Conservation (phyloP, 2,329 filamentous ascomycete species). For the Tolypocladium paradoxum region DNA sequence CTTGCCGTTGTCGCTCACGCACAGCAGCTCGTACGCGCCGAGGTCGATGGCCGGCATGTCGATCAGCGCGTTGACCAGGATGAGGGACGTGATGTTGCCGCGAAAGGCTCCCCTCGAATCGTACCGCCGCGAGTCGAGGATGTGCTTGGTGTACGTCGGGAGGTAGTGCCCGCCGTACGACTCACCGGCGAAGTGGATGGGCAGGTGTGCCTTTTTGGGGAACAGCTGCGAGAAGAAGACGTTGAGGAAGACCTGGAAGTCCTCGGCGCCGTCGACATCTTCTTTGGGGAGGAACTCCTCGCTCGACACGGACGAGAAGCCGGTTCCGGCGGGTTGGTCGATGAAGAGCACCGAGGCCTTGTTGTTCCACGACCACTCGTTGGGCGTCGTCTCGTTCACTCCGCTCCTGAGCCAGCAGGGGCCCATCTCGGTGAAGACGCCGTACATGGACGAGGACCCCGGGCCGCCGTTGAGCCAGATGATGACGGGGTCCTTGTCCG, state of each 20-base stretch:
- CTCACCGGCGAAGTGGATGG: constrained; percentile 35
- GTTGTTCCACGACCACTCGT: constrained; percentile 51
- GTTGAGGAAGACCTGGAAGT: constrained; percentile 37
- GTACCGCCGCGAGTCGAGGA: constrained; percentile 3
- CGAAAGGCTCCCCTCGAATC: constrained; percentile 3
- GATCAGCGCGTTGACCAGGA: constrained; percentile 5
- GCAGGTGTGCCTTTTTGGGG: constrained; percentile 21
- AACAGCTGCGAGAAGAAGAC: constrained; percentile 31
- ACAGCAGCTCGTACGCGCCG: constrained; percentile 3
- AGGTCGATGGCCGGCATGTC: constrained; percentile 3
- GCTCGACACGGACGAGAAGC: constrained; percentile 25
- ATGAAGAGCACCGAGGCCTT: constrained; percentile 23
- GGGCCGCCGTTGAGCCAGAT: constrained; percentile 52
- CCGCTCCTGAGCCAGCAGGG: constrained; percentile 40
- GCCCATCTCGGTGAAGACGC: constrained; percentile 41
- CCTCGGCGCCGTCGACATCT: constrained; percentile 26
- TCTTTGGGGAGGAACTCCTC: constrained; percentile 7
- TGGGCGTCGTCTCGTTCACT: constrained; percentile 35
- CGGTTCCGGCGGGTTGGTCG: constrained; percentile 13
- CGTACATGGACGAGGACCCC: constrained; percentile 41
- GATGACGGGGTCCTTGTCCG: constrained; percentile 27
- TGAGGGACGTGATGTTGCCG: constrained; percentile 4
- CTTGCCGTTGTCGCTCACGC: not conserved
- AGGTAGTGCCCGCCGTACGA: constrained; percentile 1
- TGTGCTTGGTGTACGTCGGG: constrained; percentile 4